These are phyloP conservation scores for Strobilomyces dryophilus DNA, from an alignment of 768 basidiomycete genomes.

Conservation along the genomic window DNA sequence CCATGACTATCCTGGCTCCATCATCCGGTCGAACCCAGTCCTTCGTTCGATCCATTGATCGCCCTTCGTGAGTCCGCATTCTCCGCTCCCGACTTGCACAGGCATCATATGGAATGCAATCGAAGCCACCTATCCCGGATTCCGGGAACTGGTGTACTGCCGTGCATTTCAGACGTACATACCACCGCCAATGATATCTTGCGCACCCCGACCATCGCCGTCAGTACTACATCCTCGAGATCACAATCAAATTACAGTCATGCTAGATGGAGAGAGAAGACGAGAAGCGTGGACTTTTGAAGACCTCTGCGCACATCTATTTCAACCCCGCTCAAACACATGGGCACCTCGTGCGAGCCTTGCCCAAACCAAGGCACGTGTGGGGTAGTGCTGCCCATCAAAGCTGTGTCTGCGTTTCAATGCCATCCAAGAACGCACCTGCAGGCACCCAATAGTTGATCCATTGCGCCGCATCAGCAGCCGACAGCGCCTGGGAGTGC, in stretches of 20 bases:
- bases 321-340: not conserved
- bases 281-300: not conserved
- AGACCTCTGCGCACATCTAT: not conserved
- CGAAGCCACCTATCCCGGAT: not conserved
- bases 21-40: not conserved
- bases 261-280: not conserved
- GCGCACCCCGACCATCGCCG: not conserved
- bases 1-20: not conserved
- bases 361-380: not conserved
- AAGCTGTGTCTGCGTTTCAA: not conserved
- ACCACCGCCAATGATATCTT: not conserved
- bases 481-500: conserved; percentile 22
- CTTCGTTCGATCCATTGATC: not conserved
- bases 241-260: not conserved
- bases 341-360: conserved; percentile 4
- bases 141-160: not conserved
- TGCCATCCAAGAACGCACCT: conserved; percentile 18
- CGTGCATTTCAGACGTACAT: not conserved
- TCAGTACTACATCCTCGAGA: not conserved
- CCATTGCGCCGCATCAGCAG: conserved; percentile 18
- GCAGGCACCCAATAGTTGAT: conserved; percentile 32
- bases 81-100: not conserved
- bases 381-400: not conserved
- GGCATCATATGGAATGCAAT: not conserved
- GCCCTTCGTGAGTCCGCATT: not conserved